phyloP scores from a whole-genome alignment of 768 basidiomycete species.

The Mycena haematopus region DNA sequence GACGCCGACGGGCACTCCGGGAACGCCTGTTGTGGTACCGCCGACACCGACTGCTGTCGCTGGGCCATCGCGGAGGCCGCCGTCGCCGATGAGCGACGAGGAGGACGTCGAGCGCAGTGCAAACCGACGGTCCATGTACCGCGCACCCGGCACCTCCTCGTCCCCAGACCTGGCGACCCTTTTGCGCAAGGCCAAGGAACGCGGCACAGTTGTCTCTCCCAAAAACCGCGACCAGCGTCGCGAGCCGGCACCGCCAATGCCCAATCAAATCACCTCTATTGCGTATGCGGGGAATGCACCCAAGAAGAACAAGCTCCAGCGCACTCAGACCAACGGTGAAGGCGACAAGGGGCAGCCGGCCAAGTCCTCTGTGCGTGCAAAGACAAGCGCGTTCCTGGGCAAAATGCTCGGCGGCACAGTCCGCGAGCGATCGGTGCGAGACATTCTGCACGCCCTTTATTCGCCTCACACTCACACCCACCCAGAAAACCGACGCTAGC shows the following conservation, averaged over 20 bases:
- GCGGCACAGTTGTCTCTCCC: conserved; percentile 51
- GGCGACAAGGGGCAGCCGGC: conserved; percentile 42
- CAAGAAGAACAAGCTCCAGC: conserved; percentile 39
- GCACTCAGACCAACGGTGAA: conserved; percentile 29
- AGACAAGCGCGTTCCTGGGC: conserved; percentile 82
- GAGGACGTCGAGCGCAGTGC: conserved; percentile 71
- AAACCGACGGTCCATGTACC: conserved; percentile 85
- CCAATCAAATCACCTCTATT: conserved; percentile 25
- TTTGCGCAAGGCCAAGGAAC: conserved; percentile 81
- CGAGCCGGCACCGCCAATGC: conserved; percentile 20
- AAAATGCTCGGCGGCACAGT: conserved; percentile 72
- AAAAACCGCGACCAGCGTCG: conserved; percentile 44
- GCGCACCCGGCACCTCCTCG: conserved; percentile 87
- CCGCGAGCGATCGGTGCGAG: conserved; percentile 72
- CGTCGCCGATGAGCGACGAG: conserved; percentile 61
- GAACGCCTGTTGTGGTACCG: conserved; percentile 68
- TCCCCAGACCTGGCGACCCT: conserved; percentile 92
- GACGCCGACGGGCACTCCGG: conserved; percentile 50
- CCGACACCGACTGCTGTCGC: conserved; percentile 71
- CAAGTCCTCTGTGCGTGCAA: conserved; percentile 74
- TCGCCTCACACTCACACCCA: conserved; percentile 28
- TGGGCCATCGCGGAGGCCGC: conserved; percentile 38
- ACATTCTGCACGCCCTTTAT: conserved; percentile 2
- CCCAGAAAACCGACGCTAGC: conserved; percentile 59
- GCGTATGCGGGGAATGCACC: conserved; percentile 27